Percentiles rank a stretch among this genome's conserved stretches.
Conservation (phyloP, 2,329 filamentous ascomycete species). For the Aspergillus candidus region DNA sequence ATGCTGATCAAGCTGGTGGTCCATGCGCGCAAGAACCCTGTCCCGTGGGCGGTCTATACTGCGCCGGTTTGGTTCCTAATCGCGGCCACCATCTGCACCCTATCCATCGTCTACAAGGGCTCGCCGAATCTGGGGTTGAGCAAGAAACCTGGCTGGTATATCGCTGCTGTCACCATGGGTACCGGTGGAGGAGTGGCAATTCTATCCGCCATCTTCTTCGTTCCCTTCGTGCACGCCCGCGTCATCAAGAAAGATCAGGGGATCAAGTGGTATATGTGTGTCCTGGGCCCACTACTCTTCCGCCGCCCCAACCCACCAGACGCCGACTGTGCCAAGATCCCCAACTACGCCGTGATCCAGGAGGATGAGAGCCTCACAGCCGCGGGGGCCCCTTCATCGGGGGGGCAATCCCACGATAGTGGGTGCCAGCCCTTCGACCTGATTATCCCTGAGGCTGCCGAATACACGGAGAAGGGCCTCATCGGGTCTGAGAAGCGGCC, state of each 20-base stretch:
- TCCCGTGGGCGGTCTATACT: conserved; percentile 66
- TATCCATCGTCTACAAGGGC: conserved; percentile 77
- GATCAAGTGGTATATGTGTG: conserved; percentile 58
- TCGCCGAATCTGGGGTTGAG: conserved; percentile 61
- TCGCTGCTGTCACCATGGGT: conserved; percentile 61
- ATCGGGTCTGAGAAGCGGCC: conserved; percentile 46
- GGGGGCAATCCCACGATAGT: conserved; percentile 3
- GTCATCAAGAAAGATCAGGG: conserved; percentile 63
- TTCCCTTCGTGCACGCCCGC: conserved; percentile 61
- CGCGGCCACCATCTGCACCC: conserved; percentile 65
- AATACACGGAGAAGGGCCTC: conserved; percentile 34
- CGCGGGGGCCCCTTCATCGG: no score
- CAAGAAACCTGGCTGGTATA: conserved; percentile 58
- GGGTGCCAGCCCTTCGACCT: conserved; percentile 44
- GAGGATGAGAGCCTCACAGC: conserved; percentile 28
- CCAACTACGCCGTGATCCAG: conserved; percentile 73
- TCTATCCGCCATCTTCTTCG: conserved; percentile 63
- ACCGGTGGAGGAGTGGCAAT: conserved; percentile 55
- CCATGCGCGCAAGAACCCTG: conserved; percentile 64
- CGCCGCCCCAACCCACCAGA: conserved; percentile 51
- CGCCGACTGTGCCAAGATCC: conserved; percentile 54
- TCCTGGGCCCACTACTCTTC: conserved; percentile 60
- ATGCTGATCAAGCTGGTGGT: conserved; percentile 66
- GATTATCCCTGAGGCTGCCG: conserved; percentile 17
- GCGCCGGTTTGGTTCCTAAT: conserved; percentile 74